phyloP scores from a whole-genome alignment of 2,329 filamentous ascomycete genomes.

The Penicillium sp. region DNA sequence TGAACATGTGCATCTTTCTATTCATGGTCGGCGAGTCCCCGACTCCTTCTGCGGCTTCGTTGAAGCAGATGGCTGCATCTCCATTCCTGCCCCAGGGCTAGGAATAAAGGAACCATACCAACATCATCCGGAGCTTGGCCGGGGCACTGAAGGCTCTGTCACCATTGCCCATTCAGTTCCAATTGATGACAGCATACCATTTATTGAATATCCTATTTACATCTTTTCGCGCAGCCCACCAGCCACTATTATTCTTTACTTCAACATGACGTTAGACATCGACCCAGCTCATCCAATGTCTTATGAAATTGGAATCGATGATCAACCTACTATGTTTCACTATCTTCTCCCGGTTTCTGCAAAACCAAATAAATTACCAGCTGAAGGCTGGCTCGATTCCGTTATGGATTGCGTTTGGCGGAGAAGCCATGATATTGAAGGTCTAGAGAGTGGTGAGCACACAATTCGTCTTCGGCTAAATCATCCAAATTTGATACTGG shows the following conservation, averaged over 20 bases:
- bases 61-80: conserved; percentile 58
- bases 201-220: conserved; percentile 65
- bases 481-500: conserved; percentile 58
- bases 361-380: conserved; percentile 13
- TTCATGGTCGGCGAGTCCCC: conserved; percentile 56
- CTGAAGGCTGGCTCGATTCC: conserved; percentile 16
- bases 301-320: conserved; percentile 56
- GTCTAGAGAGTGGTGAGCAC: conserved; percentile 10
- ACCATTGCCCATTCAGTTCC: not conserved
- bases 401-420: conserved; percentile 24
- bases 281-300: conserved; percentile 55
- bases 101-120: conserved; percentile 6
- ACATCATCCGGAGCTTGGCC: conserved; percentile 18
- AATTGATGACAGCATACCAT: not conserved
- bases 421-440: conserved; percentile 11
- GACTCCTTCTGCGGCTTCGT: conserved; percentile 64
- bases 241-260: conserved; percentile 45
- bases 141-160: conserved; percentile 9
- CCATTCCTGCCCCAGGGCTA: conserved; percentile 27
- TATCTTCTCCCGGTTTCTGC: conserved; percentile 12
- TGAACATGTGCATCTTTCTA: conserved; percentile 57
- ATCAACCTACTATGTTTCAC: conserved; percentile 17
- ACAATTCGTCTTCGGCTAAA: conserved; percentile 32
- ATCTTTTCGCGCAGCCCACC: conserved; percentile 58
- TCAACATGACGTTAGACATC: conserved; percentile 54